These are phyloP conservation scores for Alnus rubra DNA, from an alignment of 306 rosid species.

Conservation along the genomic window DNA sequence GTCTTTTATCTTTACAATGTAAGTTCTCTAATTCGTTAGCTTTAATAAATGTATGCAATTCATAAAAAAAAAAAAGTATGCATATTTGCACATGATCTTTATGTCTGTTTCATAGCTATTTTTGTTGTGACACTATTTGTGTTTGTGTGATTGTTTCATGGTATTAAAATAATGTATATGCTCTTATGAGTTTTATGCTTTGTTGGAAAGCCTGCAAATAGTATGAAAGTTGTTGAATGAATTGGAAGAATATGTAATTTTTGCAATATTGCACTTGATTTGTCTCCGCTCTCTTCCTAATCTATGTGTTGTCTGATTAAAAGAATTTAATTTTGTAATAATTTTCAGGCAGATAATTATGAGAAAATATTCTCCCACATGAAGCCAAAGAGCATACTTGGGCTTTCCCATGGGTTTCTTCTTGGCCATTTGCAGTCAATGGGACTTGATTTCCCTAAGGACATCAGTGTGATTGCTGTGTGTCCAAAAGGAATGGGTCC, in stretches of 20 bases:
- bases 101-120: background rate
- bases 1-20: background rate
- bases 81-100: background rate
- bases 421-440: slow-evolving; percentile 91
- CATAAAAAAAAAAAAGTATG: no score
- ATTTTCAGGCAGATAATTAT: slow-evolving; percentile 85
- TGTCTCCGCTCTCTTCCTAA: background rate
- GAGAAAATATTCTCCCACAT: slow-evolving; percentile 75
- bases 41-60: background rate
- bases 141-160: background rate
- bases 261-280: background rate
- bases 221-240: background rate
- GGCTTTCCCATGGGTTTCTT: slow-evolving; percentile 98
- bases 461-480: slow-evolving; percentile 91
- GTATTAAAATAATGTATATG: background rate
- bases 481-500: slow-evolving; percentile 99
- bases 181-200: background rate
- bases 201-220: background rate
- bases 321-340: background rate
- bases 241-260: background rate
- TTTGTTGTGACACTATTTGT: background rate
- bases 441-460: slow-evolving; percentile 85
- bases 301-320: background rate
- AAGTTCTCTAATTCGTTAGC: background rate
- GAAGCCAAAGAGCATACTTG: slow-evolving; percentile 96